Conservation (phyloP, 305 asterid genomes). For the Solanum hybrid region DNA sequence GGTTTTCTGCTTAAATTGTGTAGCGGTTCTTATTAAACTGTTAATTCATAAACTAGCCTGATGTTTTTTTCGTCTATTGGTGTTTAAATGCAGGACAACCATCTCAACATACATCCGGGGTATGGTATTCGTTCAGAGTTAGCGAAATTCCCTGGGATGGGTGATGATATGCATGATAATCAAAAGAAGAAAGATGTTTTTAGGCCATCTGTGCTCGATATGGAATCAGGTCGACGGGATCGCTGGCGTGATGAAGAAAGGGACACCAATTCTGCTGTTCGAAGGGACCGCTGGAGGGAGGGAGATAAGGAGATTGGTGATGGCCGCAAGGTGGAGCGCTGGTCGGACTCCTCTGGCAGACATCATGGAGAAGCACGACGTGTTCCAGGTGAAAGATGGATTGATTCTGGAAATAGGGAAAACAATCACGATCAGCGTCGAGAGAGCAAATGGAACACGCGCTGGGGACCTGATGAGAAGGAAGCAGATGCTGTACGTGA, state of each 20-base stretch:
- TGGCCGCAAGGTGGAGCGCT: conserved; percentile 52
- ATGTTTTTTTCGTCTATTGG: background rate
- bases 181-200: conserved; percentile 72
- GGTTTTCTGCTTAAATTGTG: background rate
- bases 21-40: background rate
- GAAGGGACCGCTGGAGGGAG: conserved; percentile 83
- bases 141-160: conserved; percentile 40
- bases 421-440: conserved; percentile 63
- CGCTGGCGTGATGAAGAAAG: conserved; percentile 97
- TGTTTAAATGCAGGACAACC: conserved; percentile 48
- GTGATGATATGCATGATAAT: conserved; percentile 39
- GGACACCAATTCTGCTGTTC: conserved; percentile 59
- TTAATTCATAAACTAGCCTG: background rate
- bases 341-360: conserved; percentile 69
- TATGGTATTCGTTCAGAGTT: conserved; percentile 33
- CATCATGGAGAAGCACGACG: conserved; percentile 66
- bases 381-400: conserved; percentile 59
- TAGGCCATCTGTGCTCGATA: conserved; percentile 78
- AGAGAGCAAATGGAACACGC: conserved; percentile 86
- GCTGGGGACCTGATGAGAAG: conserved; percentile 85
- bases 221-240: conserved; percentile 66
- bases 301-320: conserved; percentile 59
- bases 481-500: conserved; percentile 47
- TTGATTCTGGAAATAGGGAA: conserved; percentile 67
- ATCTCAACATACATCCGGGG: conserved; percentile 32